A percentile compares a stretch with the other conserved stretches of the same genome.
phyloP scores from a whole-genome alignment of 768 basidiomycete species.

The Tricholoma sp. region DNA sequence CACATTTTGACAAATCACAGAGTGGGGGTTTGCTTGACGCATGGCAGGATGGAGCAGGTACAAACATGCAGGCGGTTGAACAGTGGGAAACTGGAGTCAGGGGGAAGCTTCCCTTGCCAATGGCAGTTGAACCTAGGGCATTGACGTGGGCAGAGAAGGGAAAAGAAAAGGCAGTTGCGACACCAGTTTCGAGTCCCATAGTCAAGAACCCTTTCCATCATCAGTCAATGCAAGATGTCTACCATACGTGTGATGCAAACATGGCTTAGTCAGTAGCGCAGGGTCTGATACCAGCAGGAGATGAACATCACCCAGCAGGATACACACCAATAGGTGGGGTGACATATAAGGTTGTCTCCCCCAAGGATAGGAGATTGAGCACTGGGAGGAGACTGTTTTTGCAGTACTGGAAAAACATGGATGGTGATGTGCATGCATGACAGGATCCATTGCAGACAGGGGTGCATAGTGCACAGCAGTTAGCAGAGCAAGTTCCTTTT shows the following conservation, averaged over 20 bases:
- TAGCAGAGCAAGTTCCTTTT: background rate
- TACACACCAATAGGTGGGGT: background rate
- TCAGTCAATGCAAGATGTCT: too few species aligned
- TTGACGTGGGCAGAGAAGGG: background rate
- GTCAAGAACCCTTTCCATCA: background rate
- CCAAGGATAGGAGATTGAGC: background rate
- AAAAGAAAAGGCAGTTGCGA: background rate
- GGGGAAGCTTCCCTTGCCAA: background rate
- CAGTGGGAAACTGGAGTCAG: background rate
- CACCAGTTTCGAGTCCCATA: background rate
- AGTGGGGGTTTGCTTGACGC: background rate
- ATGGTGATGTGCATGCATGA: background rate
- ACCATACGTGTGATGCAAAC: too few species aligned
- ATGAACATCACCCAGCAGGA: background rate
- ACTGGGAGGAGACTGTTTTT: too few species aligned
- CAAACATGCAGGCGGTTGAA: background rate
- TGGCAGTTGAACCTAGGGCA: background rate
- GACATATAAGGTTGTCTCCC: background rate
- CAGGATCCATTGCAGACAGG: background rate
- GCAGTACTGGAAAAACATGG: background rate
- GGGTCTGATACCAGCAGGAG: background rate
- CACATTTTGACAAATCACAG: background rate
- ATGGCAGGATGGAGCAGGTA: background rate
- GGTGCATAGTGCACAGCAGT: background rate
- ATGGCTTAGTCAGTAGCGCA: too few species aligned